A percentile compares a stretch with the other conserved stretches of the same genome.
These are phyloP conservation scores for Cryptococcus sp. DNA, from an alignment of 1,284 basidiomycete genomes.

Conservation along the genomic window DNA sequence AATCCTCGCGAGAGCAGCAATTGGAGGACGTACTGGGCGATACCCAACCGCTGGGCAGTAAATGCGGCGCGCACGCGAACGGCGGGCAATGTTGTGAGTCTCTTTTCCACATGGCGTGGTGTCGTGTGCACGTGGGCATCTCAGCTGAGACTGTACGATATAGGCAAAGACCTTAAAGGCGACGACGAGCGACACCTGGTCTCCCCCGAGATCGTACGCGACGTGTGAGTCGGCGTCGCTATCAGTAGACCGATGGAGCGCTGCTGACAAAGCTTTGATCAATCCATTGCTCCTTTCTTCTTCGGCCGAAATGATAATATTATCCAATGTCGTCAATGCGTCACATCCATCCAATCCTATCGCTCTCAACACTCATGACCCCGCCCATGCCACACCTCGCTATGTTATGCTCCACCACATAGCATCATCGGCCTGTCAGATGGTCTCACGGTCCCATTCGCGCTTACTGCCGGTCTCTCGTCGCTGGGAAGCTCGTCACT, in stretches of 20 bases:
- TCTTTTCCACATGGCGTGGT: background rate
- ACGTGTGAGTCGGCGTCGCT: constrained; percentile 45
- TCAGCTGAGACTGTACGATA: background rate
- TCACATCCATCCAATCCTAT: background rate
- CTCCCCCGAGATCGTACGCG: constrained; percentile 54
- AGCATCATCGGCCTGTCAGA: constrained; percentile 94
- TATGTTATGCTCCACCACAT: constrained; percentile 5
- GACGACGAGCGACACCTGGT: constrained; percentile 55
- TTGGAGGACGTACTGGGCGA: constrained; percentile 38
- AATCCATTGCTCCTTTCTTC: background rate
- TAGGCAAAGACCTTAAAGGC: constrained; percentile 51
- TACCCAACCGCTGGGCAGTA: constrained; percentile 42
- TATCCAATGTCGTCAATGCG: background rate
- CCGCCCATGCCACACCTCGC: background rate
- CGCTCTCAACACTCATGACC: background rate
- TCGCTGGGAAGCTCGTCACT: constrained; percentile 83
- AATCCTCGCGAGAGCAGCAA: constrained; percentile 24
- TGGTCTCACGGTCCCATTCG: constrained; percentile 93
- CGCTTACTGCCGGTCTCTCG: constrained; percentile 78
- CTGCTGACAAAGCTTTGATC: background rate
- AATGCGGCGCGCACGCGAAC: constrained; percentile 42
- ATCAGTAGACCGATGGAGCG: background rate
- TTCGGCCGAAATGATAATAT: too few relatives aligned
- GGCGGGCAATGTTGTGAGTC: constrained; percentile 46
- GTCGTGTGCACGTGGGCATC: background rate